These are phyloP conservation scores for Blastocystis sp. DNA, from an alignment of 352 stramenopile species.

Conservation along the genomic window DNA sequence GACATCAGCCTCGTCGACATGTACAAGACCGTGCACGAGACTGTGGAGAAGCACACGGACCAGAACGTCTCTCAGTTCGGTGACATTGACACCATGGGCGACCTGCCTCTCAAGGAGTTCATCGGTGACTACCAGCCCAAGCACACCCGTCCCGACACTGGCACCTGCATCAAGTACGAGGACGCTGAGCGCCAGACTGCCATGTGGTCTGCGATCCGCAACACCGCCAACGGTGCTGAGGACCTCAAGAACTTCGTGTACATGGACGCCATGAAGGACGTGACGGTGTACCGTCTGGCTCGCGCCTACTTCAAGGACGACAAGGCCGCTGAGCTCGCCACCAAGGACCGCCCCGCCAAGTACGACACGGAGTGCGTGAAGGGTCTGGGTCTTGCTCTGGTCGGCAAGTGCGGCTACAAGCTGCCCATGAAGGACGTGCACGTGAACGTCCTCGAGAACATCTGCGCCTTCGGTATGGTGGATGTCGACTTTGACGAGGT, in stretches of 20 bases:
- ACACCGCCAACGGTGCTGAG: constrained; percentile 15
- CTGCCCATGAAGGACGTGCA: constrained; percentile 56
- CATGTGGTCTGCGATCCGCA: constrained; percentile 64
- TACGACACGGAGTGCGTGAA: constrained; percentile 55
- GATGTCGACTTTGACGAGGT: constrained; percentile 37
- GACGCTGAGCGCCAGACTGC: constrained; percentile 40
- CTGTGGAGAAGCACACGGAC: constrained; percentile 54
- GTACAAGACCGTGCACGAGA: constrained; percentile 67
- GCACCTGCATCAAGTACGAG: constrained; percentile 28
- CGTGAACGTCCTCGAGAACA: constrained; percentile 62
- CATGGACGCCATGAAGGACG: constrained; percentile 50
- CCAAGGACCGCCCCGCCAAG: constrained; percentile 23
- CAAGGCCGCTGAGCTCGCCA: constrained; percentile 34
- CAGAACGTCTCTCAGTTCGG: constrained; percentile 70
- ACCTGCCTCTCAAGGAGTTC: constrained; percentile 38
- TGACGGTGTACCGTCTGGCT: constrained; percentile 45
- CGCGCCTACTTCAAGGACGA: constrained; percentile 67
- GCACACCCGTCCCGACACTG: neutral
- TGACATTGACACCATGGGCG: constrained; percentile 66
- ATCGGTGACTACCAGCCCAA: constrained; percentile 65
- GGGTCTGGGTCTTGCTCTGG: constrained; percentile 29
- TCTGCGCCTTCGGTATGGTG: constrained; percentile 26
- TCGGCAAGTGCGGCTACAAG: constrained; percentile 56
- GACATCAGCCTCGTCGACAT: constrained; percentile 52
- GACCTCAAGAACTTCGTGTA: constrained; percentile 50